These are phyloP conservation scores for Dactylellina drechsleri DNA, from an alignment of 2,329 filamentous ascomycete genomes.

Conservation along the genomic window DNA sequence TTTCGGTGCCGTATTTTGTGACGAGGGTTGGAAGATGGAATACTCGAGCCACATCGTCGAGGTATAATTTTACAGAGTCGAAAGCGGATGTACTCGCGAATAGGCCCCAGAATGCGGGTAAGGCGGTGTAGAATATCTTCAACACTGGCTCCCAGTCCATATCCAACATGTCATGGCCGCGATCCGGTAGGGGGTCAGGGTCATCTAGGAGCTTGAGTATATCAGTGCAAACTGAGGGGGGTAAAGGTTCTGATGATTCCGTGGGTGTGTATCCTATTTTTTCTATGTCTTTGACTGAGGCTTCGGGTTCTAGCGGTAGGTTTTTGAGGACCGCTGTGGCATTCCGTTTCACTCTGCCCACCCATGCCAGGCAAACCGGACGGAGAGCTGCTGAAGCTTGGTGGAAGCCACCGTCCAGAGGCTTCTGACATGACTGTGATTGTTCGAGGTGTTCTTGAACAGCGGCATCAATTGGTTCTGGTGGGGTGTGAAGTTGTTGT, in stretches of 20 bases:
- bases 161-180: constrained; percentile 35
- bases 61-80: constrained; percentile 40
- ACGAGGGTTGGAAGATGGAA: constrained; percentile 46
- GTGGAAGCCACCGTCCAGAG: constrained; percentile 32
- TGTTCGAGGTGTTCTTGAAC: constrained; percentile 41
- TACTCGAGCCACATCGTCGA: constrained; percentile 42
- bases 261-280: constrained; percentile 37
- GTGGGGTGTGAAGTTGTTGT: background rate
- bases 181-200: constrained; percentile 26
- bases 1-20: constrained; percentile 34
- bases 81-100: constrained; percentile 47
- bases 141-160: constrained; percentile 42
- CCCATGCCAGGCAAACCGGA: constrained; percentile 35
- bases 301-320: constrained; percentile 26
- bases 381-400: constrained; percentile 31
- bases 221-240: constrained; percentile 18
- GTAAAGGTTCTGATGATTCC: constrained; percentile 35
- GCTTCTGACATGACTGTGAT: constrained; percentile 1
- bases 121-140: constrained; percentile 27
- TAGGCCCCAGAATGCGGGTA: constrained; percentile 45
- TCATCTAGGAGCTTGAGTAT: constrained; percentile 28
- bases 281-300: constrained; percentile 39
- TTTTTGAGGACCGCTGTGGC: constrained; percentile 20
- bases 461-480: constrained; percentile 17
- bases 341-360: constrained; percentile 46